Conservation (phyloP, 1,284 basidiomycete genomes). For the Tremellales sp. region DNA sequence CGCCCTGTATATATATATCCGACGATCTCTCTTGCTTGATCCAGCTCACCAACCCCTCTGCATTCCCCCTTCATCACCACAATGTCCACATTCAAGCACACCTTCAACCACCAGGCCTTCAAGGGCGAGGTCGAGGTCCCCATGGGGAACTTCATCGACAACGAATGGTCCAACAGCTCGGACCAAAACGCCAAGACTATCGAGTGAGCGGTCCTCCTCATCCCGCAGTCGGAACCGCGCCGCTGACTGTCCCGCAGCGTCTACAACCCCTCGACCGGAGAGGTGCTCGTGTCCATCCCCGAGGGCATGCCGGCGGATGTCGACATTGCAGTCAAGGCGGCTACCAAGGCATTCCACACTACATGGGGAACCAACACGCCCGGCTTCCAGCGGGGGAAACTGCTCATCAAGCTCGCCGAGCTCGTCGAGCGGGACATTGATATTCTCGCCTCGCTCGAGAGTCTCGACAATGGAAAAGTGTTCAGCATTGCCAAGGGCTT, state of each 20-base stretch:
- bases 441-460: conserved; percentile 71
- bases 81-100: conserved; percentile 52
- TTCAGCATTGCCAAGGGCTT: conserved; percentile 66
- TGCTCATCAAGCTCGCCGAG: conserved; percentile 64
- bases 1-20: too few species aligned
- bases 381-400: conserved; percentile 61
- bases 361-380: conserved; percentile 63
- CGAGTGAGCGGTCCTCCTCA: conserved; percentile 32
- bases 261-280: conserved; percentile 74
- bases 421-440: conserved; percentile 68
- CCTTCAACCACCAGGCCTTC: conserved; percentile 61
- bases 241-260: conserved; percentile 53
- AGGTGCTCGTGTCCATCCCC: conserved; percentile 63
- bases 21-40: too few species aligned
- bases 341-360: conserved; percentile 70
- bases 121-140: conserved; percentile 66
- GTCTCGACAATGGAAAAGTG: conserved; percentile 71
- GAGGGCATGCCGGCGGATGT: conserved; percentile 66
- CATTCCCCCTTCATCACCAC: too few species aligned
- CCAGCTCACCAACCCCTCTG: too few species aligned
- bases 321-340: conserved; percentile 69
- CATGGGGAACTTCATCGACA: conserved; percentile 77
- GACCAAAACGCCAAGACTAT: conserved; percentile 50
- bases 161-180: conserved; percentile 70
- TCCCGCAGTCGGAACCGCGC: neutral